These are phyloP conservation scores for Phaeodactylum tricornutum DNA, from an alignment of 108 stramenopile species.

Conservation along the genomic window DNA sequence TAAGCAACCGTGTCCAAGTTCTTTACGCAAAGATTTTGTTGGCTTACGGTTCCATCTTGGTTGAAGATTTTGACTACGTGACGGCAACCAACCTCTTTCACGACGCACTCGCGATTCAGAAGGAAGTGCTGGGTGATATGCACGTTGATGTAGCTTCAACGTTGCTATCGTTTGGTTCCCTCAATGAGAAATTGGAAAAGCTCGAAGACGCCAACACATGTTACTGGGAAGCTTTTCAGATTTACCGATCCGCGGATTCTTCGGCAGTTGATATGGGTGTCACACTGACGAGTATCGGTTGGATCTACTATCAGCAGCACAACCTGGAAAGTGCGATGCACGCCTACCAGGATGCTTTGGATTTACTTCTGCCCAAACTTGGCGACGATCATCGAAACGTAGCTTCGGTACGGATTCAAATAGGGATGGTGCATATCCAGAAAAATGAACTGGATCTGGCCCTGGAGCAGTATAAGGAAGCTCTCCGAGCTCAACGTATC, in stretches of 20 bases:
- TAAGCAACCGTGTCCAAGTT: too few species aligned
- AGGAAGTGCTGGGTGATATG: neutral
- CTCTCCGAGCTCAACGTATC: constrained; percentile 36
- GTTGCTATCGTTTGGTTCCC: neutral
- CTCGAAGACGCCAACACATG: neutral
- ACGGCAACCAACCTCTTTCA: too few species aligned
- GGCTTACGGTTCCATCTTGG: too few species aligned
- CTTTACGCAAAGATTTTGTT: too few species aligned
- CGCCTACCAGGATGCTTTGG: neutral
- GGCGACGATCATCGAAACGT: constrained; percentile 37
- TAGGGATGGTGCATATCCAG: constrained; percentile 54
- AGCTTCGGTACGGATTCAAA: constrained; percentile 35
- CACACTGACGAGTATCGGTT: neutral
- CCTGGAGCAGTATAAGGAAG: constrained; percentile 37
- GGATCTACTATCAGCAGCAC: neutral
- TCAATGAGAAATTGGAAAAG: neutral
- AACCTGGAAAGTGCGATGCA: neutral
- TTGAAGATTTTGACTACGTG: too few species aligned
- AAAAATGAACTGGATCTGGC: constrained; percentile 43
- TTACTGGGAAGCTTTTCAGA: neutral
- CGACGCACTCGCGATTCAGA: neutral
- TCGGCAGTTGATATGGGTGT: neutral
- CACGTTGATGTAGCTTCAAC: neutral
- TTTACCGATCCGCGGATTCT: neutral
- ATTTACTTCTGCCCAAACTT: neutral